These are phyloP conservation scores for Fagopyrum homotropicum DNA, from an alignment of 148 eudicot species.

Conservation along the genomic window DNA sequence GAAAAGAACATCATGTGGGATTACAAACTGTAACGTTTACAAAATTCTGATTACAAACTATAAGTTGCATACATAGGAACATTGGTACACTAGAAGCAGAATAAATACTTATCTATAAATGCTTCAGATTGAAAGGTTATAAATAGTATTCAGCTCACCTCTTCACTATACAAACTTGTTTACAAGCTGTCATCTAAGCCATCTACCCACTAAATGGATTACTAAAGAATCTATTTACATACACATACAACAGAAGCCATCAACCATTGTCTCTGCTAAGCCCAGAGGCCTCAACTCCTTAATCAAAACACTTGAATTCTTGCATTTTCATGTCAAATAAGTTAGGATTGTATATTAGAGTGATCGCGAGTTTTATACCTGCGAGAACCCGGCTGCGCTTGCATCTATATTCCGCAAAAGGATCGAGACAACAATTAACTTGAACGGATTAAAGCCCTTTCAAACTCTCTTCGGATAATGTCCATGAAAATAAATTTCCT, in stretches of 20 bases:
- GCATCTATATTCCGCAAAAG: neutral
- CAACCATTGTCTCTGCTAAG: neutral
- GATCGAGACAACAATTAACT: neutral
- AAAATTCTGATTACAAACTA: neutral
- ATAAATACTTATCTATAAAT: neutral
- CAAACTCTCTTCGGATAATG: conserved; percentile 68
- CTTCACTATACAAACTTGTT: conserved; percentile 35
- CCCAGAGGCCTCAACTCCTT: neutral
- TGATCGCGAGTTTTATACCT: neutral
- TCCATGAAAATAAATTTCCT: conserved; percentile 85
- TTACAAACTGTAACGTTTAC: neutral
- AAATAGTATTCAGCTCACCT: neutral
- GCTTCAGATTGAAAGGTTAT: neutral
- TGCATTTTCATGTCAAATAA: neutral
- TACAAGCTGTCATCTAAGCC: conserved; percentile 29
- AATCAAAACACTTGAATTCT: neutral
- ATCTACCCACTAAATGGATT: neutral
- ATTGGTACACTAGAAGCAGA: neutral
- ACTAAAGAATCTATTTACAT: conserved; percentile 9
- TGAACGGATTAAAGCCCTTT: conserved; percentile 15
- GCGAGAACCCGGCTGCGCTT: neutral
- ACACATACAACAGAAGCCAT: neutral
- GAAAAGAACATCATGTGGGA: neutral
- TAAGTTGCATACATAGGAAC: neutral
- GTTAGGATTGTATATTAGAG: neutral